phyloP scores from a whole-genome alignment of 148 eudicot species.

The Nepenthes gracilis region DNA sequence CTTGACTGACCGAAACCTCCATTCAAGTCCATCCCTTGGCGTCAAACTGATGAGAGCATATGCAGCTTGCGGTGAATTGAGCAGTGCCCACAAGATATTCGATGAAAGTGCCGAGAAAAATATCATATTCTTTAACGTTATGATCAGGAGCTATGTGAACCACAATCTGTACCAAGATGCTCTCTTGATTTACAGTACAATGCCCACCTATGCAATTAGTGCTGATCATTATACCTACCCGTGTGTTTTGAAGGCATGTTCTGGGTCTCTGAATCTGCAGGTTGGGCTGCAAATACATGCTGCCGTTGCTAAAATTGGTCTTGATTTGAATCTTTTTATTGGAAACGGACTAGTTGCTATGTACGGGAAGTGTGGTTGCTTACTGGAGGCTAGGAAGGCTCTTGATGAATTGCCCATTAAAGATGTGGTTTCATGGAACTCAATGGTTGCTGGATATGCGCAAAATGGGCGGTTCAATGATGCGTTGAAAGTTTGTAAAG shows the following conservation, averaged over 20 bases:
- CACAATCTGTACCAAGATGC: slow-evolving; percentile 41
- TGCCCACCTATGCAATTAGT: slow-evolving; percentile 21
- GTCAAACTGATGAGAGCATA: slow-evolving; percentile 74
- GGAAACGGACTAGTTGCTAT: slow-evolving; percentile 66
- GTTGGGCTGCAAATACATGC: slow-evolving; percentile 52
- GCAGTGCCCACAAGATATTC: slow-evolving; percentile 49
- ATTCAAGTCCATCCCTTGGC: slow-evolving; percentile 32
- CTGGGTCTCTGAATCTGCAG: slow-evolving; percentile 34
- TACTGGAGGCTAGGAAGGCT: slow-evolving; percentile 36
- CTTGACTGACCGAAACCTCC: slow-evolving; percentile 24
- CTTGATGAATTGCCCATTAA: slow-evolving; percentile 42
- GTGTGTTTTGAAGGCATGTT: slow-evolving; percentile 66
- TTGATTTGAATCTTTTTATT: slow-evolving; percentile 35
- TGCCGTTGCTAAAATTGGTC: slow-evolving; percentile 37
- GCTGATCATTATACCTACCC: slow-evolving; percentile 82
- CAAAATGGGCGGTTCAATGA: slow-evolving; percentile 52
- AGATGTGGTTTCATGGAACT: slow-evolving; percentile 77
- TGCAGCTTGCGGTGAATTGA: slow-evolving; percentile 32
- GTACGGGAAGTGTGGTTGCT: slow-evolving; percentile 70
- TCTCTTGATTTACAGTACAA: slow-evolving; percentile 30
- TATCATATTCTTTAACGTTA: slow-evolving; percentile 51
- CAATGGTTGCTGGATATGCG: slow-evolving; percentile 66
- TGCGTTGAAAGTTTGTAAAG: slow-evolving; percentile 53
- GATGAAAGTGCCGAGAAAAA: slow-evolving; percentile 54
- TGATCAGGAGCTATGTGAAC: slow-evolving; percentile 77